Evolutionary conservation across 306 rosid genomes (phyloP).

Genomic region (Clitoria ternatea): DNA sequence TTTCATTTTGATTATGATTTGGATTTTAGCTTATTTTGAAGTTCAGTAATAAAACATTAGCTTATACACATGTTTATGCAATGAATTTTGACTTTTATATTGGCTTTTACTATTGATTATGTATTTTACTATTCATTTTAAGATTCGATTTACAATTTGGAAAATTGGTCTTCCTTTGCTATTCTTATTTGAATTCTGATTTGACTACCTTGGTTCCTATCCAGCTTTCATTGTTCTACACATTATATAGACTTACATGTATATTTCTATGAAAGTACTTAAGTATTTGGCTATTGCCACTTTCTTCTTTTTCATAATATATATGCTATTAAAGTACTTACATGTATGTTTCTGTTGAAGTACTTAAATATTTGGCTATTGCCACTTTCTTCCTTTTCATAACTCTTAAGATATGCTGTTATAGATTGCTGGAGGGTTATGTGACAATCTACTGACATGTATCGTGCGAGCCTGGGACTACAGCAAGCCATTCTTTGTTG

Average conservation of each 20-base stretch:
- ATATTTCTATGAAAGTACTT: conserved; percentile 1
- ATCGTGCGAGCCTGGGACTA: conserved; percentile 96
- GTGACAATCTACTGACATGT: conserved; percentile 89
- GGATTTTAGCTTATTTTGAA: no score
- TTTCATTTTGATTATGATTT: no score
- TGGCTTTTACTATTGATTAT: no score
- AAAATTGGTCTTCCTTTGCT: no score
- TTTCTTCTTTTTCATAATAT: background rate
- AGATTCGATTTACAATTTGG: no score
- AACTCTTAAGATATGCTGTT: conserved; percentile 8
- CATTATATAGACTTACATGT: background rate
- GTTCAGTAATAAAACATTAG: no score
- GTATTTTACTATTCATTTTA: no score
- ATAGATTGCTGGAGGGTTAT: conserved; percentile 92
- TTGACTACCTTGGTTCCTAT: no score
- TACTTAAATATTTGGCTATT: background rate
- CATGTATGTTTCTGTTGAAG: background rate
- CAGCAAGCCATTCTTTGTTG: conserved; percentile 80
- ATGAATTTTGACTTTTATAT: no score
- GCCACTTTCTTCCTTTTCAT: background rate
- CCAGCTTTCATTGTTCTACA: background rate
- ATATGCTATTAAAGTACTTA: conserved; percentile 39
- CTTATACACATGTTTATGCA: no score
- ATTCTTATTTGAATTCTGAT: no score
- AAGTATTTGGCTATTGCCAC: background rate